Percentiles rank a stretch among this genome's conserved stretches.
phyloP scores from a whole-genome alignment of 192 early-diverging fungal genomes.

The Umbelopsis sp. region DNA sequence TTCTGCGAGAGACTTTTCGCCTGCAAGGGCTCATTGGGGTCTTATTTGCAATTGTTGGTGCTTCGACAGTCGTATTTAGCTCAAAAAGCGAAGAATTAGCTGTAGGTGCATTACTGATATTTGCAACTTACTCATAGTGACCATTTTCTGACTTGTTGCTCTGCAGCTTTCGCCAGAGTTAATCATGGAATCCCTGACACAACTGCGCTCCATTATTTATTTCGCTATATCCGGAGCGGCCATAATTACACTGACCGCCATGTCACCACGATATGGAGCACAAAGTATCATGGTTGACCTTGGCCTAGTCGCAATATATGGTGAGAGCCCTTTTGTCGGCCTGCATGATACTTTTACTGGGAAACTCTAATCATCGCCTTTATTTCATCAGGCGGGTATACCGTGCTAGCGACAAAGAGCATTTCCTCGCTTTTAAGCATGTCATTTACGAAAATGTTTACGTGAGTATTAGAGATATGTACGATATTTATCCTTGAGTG shows the following conservation, averaged over 20 bases:
- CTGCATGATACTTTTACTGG: not conserved
- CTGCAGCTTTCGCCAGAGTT: slow-evolving; percentile 54
- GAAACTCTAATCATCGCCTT: not conserved
- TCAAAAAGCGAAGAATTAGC: slow-evolving; percentile 55
- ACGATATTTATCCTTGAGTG: not conserved
- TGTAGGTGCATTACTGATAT: slow-evolving; percentile 29
- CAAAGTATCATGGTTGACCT: slow-evolving; percentile 67
- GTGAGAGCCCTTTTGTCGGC: slow-evolving; percentile 40
- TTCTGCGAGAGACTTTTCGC: slow-evolving; percentile 63
- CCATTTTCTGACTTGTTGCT: not conserved
- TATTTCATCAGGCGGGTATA: slow-evolving; percentile 58
- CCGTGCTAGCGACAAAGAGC: slow-evolving; percentile 70
- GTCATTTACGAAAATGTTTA: slow-evolving; percentile 60
- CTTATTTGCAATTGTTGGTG: slow-evolving; percentile 62
- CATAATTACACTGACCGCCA: slow-evolving; percentile 37
- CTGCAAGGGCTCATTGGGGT: slow-evolving; percentile 59
- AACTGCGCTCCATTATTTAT: slow-evolving; percentile 58
- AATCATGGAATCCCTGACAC: slow-evolving; percentile 51
- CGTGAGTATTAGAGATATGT: slow-evolving; percentile 17
- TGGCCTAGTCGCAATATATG: slow-evolving; percentile 67
- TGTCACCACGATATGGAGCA: slow-evolving; percentile 53
- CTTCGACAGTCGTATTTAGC: slow-evolving; percentile 60
- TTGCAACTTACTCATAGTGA: not conserved
- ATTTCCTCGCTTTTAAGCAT: slow-evolving; percentile 65
- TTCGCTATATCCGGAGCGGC: slow-evolving; percentile 44